Base-by-base conservation (phyloP, 2,329 filamentous ascomycete genomes). In the Cladosporium sp. region DNA sequence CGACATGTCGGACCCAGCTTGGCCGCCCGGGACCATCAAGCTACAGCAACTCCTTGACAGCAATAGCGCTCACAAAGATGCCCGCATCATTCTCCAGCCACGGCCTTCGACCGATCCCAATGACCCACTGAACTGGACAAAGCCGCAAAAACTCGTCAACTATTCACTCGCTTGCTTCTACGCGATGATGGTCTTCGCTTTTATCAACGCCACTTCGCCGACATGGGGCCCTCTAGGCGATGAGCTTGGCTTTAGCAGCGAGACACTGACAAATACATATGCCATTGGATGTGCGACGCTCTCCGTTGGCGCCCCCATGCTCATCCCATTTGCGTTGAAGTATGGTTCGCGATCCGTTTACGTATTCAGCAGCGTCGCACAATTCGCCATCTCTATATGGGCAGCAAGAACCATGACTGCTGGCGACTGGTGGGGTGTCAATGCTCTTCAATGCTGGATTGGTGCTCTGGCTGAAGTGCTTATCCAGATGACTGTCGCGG, bases 251-350 rank as follows among this genome's bases (percentile, higher is more conserved):
- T 73, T 77, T 59, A 70, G 63, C 52, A 69, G 65, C 43, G 64
- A 62, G 1, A 57, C 68, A 0, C 56, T 78, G 33, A 79, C 77
- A 46, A 68, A 75, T 49, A 71, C 69, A 3, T 74, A 71, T 49
- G 77, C 75, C 0, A 68, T 71, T 2, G 70, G 69, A 3, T 75
- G 66, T 48, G 76, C 67, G 1, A 74, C 77, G 34, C 68, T 79
- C 11, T 68, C 70, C 33, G 70, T 79, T 16, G 77, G 76, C 4
- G 60, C 76, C 1, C 72, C 71, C 1, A 70, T 78, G 37, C 75
- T 80, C 58, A 66, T 80, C 46, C 77, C 77, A 0, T 64, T 79
- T 4, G 77, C 77, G 2, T 74, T 77, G 48, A 75, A 77, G 50
- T 67, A 73, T 52, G 78, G 77, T 11, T 70, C 74, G 16, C 69